Evolutionary conservation across 169 alveolate genomes (phyloP).

Genomic region (Cyclospora cayetanensis): DNA sequence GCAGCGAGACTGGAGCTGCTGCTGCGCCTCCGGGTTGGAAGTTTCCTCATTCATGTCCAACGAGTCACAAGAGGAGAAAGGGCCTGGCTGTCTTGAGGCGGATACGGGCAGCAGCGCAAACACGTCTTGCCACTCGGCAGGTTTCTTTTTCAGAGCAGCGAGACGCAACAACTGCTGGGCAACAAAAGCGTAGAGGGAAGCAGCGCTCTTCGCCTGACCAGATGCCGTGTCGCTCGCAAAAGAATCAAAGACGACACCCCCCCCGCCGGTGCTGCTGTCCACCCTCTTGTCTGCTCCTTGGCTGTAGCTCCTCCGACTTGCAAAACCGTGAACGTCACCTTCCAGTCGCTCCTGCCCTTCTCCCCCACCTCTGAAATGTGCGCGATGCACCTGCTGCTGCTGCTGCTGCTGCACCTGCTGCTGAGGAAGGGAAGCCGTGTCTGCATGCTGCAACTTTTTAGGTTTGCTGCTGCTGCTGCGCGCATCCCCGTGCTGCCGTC

Average conservation of each 20-base stretch:
- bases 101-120: neutral
- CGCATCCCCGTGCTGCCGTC: neutral
- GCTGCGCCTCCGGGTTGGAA: neutral
- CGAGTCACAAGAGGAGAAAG: neutral
- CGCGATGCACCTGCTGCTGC: neutral
- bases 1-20: neutral
- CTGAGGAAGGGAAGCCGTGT: neutral
- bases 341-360: neutral
- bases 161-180: constrained; percentile 67
- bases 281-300: neutral
- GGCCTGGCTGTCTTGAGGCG: neutral
- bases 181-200: constrained; percentile 20
- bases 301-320: neutral
- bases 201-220: constrained; percentile 51
- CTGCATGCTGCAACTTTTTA: neutral
- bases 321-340: neutral
- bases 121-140: neutral
- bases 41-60: neutral
- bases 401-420: constrained; percentile 56
- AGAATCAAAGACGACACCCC: neutral
- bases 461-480: constrained; percentile 1
- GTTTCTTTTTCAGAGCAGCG: neutral
- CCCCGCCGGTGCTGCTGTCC: constrained; percentile 17
- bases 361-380: neutral
- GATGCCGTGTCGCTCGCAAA: neutral